Evolutionary conservation across 352 stramenopile species (phyloP), one percentile per base, ranked within the genome.

Genomic region (Phytophthora cryptogea): DNA sequence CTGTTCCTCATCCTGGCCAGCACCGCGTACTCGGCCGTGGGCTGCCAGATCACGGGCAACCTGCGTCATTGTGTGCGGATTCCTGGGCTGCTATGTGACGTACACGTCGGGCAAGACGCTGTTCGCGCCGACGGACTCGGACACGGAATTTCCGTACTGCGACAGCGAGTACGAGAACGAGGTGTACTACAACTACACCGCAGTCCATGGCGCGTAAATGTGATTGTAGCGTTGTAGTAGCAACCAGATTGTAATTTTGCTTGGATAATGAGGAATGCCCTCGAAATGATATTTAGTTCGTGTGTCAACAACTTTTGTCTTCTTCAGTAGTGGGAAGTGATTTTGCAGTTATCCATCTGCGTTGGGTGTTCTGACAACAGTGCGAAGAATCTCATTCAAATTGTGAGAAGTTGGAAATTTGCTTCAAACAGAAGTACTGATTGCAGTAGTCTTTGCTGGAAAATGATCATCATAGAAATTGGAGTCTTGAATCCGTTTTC

Each of bases 1-100:
- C 44, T 78, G 23, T 75, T 75, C 62, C 54, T 74, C n/a, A 57
- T 70, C 37, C 50, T 80, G 35, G 52, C 68, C 48, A 68, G 47
- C 48, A 65, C 54, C 33, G 69, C 62, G 28, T 80, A 78, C 54
- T 80, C 69, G 40, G 59, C 63, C 10, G 62, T 80, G 9, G 71
- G 71, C 33, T 84, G 74, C 59, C 74, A 84, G 63, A 82, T 84
- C 45, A 68, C 74, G n/a, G 65, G 68, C 45, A 81, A 78, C 66
- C 64, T 84, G 51, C 20, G 20, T 33, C 7, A 3, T 33, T 33
- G 30, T 33, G 30, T 33, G 30, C 30, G 7, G 30, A 1, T 7
- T 33, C 9, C 7, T 33, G 30, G 30, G 30, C 30, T 33, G 30
- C 30, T 33, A 33, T 3, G 30, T 10, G 9, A 33, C 30, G 30